Conservation (phyloP, 176 grass and related monocot species). For the Carex cristatella region DNA sequence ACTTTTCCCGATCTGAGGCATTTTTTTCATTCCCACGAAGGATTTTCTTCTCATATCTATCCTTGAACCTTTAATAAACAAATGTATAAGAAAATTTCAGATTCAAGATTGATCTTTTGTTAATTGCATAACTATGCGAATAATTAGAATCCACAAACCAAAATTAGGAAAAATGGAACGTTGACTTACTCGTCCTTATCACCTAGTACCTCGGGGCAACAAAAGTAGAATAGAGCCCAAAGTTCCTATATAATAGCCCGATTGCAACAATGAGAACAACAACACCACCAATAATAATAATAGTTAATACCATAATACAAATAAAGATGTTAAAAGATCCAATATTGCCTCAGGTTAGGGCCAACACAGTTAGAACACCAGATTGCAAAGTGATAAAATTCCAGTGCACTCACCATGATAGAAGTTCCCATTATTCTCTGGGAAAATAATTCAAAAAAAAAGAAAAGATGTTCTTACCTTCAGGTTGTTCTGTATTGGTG, state of each 20-base stretch:
- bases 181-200: constrained; percentile 64
- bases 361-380: not conserved
- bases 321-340: not conserved
- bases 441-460: not conserved
- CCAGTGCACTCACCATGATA: not conserved
- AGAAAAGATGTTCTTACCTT: constrained; percentile 34
- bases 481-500: constrained; percentile 85
- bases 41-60: constrained; percentile 64
- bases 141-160: constrained; percentile 15
- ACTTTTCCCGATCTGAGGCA: constrained; percentile 59
- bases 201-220: constrained; percentile 69
- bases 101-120: not conserved
- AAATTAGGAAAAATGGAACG: constrained; percentile 15
- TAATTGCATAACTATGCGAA: not conserved
- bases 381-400: not conserved
- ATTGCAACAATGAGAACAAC: not conserved
- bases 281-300: not conserved
- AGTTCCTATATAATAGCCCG: constrained; percentile 53
- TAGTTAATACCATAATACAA: not conserved
- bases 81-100: not conserved
- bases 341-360: not conserved
- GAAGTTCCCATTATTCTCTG: not conserved
- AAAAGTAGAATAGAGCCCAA: constrained; percentile 87
- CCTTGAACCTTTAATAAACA: constrained; percentile 59
- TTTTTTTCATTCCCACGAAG: constrained; percentile 81